These are phyloP conservation scores for Postia placenta DNA, from an alignment of 768 basidiomycete species.

Conservation along the genomic window DNA sequence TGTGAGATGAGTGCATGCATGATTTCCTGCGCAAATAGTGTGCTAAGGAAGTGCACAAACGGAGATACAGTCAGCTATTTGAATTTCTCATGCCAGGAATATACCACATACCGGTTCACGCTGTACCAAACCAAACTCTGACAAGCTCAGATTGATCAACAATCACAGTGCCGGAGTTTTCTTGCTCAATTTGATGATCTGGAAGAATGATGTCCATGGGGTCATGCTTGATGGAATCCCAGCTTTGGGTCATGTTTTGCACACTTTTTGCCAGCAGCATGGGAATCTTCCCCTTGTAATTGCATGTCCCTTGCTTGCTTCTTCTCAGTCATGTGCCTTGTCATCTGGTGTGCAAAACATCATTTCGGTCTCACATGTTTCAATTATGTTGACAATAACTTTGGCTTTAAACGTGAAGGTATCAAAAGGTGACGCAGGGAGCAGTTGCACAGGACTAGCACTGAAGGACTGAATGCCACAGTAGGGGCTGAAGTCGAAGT, in stretches of 20 bases:
- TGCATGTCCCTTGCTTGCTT: too few species aligned
- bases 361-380: too few species aligned
- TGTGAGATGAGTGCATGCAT: background rate
- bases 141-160: constrained; percentile 32
- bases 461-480: too few species aligned
- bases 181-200: constrained; percentile 27
- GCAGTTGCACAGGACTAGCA: too few species aligned
- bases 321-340: too few species aligned
- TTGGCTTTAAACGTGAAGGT: too few species aligned
- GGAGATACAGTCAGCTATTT: constrained; percentile 24
- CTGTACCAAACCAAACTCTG: constrained; percentile 28
- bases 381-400: too few species aligned
- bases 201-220: background rate
- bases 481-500: too few species aligned
- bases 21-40: constrained; percentile 3
- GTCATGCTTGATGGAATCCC: constrained; percentile 7
- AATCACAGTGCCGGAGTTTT: constrained; percentile 31
- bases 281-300: background rate
- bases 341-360: too few species aligned
- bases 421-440: too few species aligned
- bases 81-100: constrained; percentile 37
- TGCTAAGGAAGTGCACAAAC: constrained; percentile 11
- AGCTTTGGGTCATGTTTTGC: constrained; percentile 4
- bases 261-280: background rate
- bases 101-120: constrained; percentile 32